Evolutionary conservation across 2,329 filamentous ascomycete species (phyloP).

Genomic region (Epichloe gansuensis): DNA sequence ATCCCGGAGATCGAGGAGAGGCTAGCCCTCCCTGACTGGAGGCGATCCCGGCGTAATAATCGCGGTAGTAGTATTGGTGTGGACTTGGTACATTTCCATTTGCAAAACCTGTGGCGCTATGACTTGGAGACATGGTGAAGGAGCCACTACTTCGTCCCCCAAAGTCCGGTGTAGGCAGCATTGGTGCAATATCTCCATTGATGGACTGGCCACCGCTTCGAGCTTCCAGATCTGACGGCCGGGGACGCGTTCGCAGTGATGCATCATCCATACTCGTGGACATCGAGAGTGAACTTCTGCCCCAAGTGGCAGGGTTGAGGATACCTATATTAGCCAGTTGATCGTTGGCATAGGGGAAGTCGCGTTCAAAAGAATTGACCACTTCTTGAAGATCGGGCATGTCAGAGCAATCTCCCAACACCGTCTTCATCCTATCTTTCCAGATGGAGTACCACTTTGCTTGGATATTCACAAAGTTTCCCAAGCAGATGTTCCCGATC

Average conservation of each 20-base stretch:
- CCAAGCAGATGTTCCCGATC: conserved; percentile 70
- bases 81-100: conserved; percentile 28
- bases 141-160: conserved; percentile 52
- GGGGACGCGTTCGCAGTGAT: conserved; percentile 34
- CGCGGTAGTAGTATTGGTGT: conserved; percentile 43
- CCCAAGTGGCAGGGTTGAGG: conserved; percentile 59
- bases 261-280: conserved; percentile 41
- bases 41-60: conserved; percentile 32
- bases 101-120: conserved; percentile 15
- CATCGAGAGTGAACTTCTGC: conserved; percentile 43
- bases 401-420: conserved; percentile 51
- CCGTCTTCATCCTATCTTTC: conserved; percentile 66
- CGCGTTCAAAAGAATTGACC: conserved; percentile 61
- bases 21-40: conserved; percentile 41
- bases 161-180: conserved; percentile 53
- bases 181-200: conserved; percentile 49
- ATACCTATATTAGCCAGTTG: conserved; percentile 60
- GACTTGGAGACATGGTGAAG: conserved; percentile 46
- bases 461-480: conserved; percentile 76
- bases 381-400: conserved; percentile 61
- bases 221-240: conserved; percentile 35
- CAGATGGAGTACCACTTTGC: conserved; percentile 71
- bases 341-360: conserved; percentile 65
- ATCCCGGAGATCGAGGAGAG: conserved; percentile 43
- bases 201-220: conserved; percentile 47